phyloP scores from a whole-genome alignment of 2,329 filamentous ascomycete species.

The Conoideocrella luteorostrata region DNA sequence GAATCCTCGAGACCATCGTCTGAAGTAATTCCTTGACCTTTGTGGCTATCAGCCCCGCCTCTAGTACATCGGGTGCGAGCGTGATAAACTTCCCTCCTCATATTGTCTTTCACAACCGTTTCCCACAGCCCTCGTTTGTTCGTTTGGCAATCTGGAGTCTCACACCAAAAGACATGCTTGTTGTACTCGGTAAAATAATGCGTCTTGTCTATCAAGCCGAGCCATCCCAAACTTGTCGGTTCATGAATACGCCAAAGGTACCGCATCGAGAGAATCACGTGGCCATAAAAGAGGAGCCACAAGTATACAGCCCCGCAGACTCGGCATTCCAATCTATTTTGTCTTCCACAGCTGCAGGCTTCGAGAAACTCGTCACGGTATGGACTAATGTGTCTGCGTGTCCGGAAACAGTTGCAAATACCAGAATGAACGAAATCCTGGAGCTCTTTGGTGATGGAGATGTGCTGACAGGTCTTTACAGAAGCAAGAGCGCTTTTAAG shows the following conservation, averaged over 20 bases:
- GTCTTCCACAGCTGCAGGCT: background rate
- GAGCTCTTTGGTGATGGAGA: background rate
- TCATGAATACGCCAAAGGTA: background rate
- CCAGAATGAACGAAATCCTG: background rate
- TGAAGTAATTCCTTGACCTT: background rate
- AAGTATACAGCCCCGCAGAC: constrained; percentile 3
- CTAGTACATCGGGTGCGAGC: background rate
- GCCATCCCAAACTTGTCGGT: constrained; percentile 1
- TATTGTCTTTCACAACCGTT: constrained; percentile 2
- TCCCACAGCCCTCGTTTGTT: constrained; percentile 1
- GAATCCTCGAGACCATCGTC: background rate
- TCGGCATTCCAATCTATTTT: background rate
- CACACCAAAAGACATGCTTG: constrained; percentile 5
- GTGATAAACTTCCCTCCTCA: background rate
- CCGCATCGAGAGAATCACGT: background rate
- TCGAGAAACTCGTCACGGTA: background rate
- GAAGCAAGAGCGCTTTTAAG: background rate
- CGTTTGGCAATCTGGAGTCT: background rate
- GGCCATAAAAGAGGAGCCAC: background rate
- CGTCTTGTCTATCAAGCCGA: background rate
- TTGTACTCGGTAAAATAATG: background rate
- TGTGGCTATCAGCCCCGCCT: background rate
- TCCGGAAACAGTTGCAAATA: constrained; percentile 1
- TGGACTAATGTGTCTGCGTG: background rate
- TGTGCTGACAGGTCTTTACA: background rate